Conservation (phyloP, 192 early-diverging fungal species). For the Coemansia sp. region DNA sequence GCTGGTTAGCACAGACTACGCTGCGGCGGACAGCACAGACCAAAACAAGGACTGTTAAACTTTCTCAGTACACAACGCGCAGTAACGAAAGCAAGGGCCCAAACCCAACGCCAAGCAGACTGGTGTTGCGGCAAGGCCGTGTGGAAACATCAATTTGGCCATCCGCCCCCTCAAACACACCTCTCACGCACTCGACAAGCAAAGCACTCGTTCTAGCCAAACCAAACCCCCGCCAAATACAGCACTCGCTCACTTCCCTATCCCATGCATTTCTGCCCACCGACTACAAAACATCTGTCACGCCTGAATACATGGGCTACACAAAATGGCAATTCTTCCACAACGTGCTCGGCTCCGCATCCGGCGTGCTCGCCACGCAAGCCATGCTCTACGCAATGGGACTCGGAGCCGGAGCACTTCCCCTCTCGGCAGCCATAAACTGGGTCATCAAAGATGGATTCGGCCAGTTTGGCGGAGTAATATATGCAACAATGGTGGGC, state of each 20-base stretch:
- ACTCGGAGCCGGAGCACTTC: constrained; percentile 70
- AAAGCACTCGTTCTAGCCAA: too few species aligned
- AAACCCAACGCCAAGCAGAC: background rate
- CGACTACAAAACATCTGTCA: constrained; percentile 70
- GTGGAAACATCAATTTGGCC: background rate
- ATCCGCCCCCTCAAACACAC: too few species aligned
- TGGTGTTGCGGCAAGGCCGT: background rate
- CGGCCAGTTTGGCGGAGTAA: constrained; percentile 79
- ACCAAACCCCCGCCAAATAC: background rate
- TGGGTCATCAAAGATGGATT: constrained; percentile 93
- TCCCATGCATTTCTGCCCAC: constrained; percentile 68
- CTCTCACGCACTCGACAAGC: too few species aligned
- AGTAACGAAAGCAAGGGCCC: background rate
- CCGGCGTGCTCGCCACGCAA: constrained; percentile 80
- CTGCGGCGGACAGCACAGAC: background rate
- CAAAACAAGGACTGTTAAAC: background rate
- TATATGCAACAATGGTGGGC: constrained; percentile 74
- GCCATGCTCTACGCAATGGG: constrained; percentile 84
- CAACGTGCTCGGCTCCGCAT: constrained; percentile 74
- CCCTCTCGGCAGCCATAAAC: constrained; percentile 80
- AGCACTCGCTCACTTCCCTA: background rate
- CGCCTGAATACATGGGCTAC: constrained; percentile 72
- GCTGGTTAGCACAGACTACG: too few species aligned
- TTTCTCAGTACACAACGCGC: background rate
- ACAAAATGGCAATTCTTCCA: constrained; percentile 78